A percentile compares a stretch with the other conserved stretches of the same genome.
These are phyloP conservation scores for Thozetella sp. DNA, from an alignment of 495 filamentous ascomycete genomes.

Conservation along the genomic window DNA sequence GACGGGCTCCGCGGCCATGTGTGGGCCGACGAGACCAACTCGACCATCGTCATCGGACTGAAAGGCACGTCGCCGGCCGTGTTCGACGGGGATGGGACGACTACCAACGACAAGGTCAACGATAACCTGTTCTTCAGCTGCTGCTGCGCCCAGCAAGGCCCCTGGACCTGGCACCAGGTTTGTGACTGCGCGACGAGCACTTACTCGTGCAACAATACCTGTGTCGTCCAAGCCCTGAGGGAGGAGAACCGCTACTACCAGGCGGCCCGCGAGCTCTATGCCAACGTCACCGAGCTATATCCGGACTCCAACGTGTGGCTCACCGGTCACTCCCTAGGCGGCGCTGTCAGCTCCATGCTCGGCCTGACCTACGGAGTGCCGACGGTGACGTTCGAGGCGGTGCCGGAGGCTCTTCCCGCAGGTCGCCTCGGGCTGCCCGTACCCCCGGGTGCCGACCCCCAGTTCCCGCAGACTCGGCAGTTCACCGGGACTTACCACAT, in stretches of 20 bases:
- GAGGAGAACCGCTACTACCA: conserved; percentile 90
- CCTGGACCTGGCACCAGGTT: conserved; percentile 83
- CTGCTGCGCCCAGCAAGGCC: conserved; percentile 92
- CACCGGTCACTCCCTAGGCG: conserved; percentile 87
- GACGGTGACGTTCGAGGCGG: conserved; percentile 85
- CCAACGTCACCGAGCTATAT: conserved; percentile 89
- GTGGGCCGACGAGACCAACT: conserved; percentile 82
- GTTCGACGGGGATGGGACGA: conserved; percentile 93
- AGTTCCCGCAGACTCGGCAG: conserved; percentile 66
- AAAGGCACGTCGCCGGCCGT: conserved; percentile 91
- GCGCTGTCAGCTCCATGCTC: conserved; percentile 80
- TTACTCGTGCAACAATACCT: conserved; percentile 90
- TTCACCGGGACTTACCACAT: conserved; percentile 88
- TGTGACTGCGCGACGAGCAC: conserved; percentile 86
- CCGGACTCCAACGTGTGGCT: conserved; percentile 87
- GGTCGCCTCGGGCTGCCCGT: conserved; percentile 82
- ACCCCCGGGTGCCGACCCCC: conserved; percentile 75
- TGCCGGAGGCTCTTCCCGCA: conserved; percentile 86
- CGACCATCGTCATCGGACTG: conserved; percentile 85
- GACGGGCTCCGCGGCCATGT: conserved; percentile 93
- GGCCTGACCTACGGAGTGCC: conserved; percentile 90
- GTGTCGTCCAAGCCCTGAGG: conserved; percentile 71
- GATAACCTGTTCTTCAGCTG: conserved; percentile 98
- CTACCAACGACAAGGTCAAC: conserved; percentile 95
- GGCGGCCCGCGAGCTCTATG: conserved; percentile 82